Percentiles rank a stretch among this genome's conserved stretches.
Conservation (phyloP, 768 basidiomycete species). For the Coprinellus micaceus region DNA sequence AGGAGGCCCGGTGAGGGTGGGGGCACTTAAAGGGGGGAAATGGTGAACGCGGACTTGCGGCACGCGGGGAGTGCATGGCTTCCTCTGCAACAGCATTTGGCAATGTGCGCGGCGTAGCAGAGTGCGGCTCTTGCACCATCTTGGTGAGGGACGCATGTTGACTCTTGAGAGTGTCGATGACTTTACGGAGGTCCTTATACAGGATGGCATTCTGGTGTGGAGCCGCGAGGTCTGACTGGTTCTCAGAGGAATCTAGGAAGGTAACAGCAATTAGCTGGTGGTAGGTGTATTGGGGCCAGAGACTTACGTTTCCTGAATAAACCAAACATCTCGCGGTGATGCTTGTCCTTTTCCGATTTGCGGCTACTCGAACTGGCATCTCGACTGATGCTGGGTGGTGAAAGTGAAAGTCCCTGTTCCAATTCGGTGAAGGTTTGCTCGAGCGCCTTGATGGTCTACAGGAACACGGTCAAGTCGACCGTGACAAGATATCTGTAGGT, state of each 20-base stretch:
- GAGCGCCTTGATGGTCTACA: conserved; percentile 55
- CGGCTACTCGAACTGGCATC: conserved; percentile 32
- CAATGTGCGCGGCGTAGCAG: conserved; percentile 3
- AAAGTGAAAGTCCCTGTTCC: conserved; percentile 28
- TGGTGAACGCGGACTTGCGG: conserved; percentile 12
- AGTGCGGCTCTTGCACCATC: conserved; percentile 7
- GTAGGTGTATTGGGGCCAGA: not conserved
- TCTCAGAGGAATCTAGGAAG: not conserved
- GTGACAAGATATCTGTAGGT: not conserved
- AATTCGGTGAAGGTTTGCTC: conserved; percentile 50
- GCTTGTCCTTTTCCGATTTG: conserved; percentile 50
- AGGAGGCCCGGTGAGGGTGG: conserved; percentile 42
- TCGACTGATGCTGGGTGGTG: conserved; percentile 26
- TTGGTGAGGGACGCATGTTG: conserved; percentile 11
- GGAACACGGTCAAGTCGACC: not conserved
- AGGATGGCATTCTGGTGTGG: not conserved
- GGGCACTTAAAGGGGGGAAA: conserved; percentile 15
- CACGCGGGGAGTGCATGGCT: conserved; percentile 14
- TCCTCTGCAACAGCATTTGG: conserved; percentile 12
- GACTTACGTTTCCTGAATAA: conserved; percentile 59
- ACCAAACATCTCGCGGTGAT: conserved; percentile 45
- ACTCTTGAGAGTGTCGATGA: conserved; percentile 9
- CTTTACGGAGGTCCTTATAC: conserved; percentile 1
- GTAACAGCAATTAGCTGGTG: not conserved
- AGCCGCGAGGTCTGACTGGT: conserved; percentile 7